Conservation (phyloP, 139 green algal genomes). For the Nannochloris sp. region DNA sequence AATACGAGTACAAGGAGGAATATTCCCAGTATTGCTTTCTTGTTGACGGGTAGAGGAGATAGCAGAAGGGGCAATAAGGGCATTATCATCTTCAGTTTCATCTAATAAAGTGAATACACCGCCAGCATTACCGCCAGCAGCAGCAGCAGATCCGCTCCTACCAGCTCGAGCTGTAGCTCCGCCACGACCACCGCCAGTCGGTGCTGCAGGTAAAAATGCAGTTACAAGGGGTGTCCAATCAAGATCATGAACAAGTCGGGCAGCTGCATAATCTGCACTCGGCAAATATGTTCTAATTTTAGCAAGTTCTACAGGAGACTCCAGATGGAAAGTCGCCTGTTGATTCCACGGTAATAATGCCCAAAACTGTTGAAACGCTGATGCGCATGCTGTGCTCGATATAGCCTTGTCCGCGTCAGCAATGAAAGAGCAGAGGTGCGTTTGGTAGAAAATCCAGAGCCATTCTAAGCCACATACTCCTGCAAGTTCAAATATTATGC, state of each 20-base stretch:
- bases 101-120: slow-evolving; percentile 8
- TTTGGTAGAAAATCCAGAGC: slow-evolving; percentile 22
- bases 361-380: slow-evolving; percentile 13
- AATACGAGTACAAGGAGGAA: too few relatives aligned
- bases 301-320: slow-evolving; percentile 5
- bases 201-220: not conserved
- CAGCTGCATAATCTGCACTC: not conserved
- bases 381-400: not conserved
- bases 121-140: too few relatives aligned
- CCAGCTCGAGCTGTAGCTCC: too few relatives aligned
- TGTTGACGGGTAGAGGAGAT: too few relatives aligned
- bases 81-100: slow-evolving; percentile 11
- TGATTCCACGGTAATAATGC: slow-evolving; percentile 8
- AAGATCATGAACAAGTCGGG: slow-evolving; percentile 6
- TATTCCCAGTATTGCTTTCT: too few relatives aligned
- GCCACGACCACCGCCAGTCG: not conserved
- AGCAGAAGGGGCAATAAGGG: too few relatives aligned
- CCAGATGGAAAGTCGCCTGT: slow-evolving; percentile 9
- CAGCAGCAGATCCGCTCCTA: too few relatives aligned
- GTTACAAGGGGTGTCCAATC: slow-evolving; percentile 14
- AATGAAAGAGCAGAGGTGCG: slow-evolving; percentile 1
- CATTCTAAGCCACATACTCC: slow-evolving; percentile 13
- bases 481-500: slow-evolving; percentile 6
- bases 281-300: slow-evolving; percentile 7
- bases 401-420: not conserved